Base-by-base conservation (phyloP, 208 protist species). In the Crithidia acanthocephali region DNA sequence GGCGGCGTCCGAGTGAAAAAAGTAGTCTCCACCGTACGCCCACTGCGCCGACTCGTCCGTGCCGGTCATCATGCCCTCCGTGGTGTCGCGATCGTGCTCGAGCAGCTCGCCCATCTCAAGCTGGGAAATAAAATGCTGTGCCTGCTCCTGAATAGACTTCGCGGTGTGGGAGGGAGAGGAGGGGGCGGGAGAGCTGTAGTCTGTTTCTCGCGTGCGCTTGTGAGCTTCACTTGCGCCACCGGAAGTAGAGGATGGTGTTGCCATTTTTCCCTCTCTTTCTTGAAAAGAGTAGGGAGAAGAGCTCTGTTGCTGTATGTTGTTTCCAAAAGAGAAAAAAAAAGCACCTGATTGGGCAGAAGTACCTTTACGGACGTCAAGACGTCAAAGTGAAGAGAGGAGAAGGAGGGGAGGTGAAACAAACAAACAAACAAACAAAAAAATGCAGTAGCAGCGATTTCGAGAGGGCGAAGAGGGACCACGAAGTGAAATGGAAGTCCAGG, bases 1-100 rank as follows among this genome's bases (percentile, higher is more conserved):
- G 30, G 67, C 40, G 60, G 73, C 70, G 40, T 79, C 44, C n/a
- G 83, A 67, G 18, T 75, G 68, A 18, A 91, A 74, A 51, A 88
- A 94, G 78, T 91, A 94, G 22, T 72, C 74, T 18, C 83, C 76
- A 22, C 88, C 86, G 76, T 91, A 94, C 18, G 85, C 87, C 66
- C 78, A 76, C 55, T 80, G 68, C 25, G 77, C 84, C 3, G 74
- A 71, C n/a, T 86, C 81, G 28, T 88, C 83, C 11, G 65, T 67
- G 20, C 87, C 84, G 0, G 80, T 93, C 73, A 82, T 78, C 47
- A 66, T 63, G 6, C 64, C 57, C 51, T 93, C 84, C 1, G 87
- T 93, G 0, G 50, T 68, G 72, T 93, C 87, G 48, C 64, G 65
- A 16, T 75, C 72, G 70, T 81, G 81, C 30, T 76, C 74, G 25